Evolutionary conservation across 805 yeast genomes (phyloP).

Genomic region (Clavispora vitiphila): DNA sequence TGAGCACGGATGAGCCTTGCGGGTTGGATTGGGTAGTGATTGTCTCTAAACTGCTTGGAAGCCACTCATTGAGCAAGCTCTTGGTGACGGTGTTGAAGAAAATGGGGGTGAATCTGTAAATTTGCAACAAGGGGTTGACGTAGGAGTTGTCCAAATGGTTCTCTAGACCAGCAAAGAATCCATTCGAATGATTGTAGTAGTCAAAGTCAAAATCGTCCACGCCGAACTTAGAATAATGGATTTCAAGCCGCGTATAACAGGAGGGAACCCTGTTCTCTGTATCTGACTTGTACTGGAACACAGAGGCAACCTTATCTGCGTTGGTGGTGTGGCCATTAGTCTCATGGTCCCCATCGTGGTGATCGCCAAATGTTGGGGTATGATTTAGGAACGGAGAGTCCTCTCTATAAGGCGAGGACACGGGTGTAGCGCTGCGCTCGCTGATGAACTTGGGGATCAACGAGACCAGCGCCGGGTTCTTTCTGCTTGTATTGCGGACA

Average conservation of each 20-base stretch:
- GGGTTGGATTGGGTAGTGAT: constrained; percentile 24
- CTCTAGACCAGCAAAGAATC: constrained; percentile 70
- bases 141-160: constrained; percentile 76
- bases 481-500: constrained; percentile 8
- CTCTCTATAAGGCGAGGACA: constrained; percentile 7
- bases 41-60: constrained; percentile 36
- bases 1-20: constrained; percentile 51
- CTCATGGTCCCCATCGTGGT: constrained; percentile 10
- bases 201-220: constrained; percentile 91
- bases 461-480: constrained; percentile 9
- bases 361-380: constrained; percentile 7
- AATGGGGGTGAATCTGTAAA: constrained; percentile 72
- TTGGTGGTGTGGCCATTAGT: constrained; percentile 6
- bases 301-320: constrained; percentile 6
- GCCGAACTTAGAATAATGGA: constrained; percentile 84
- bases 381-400: constrained; percentile 9
- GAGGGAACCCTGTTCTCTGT: constrained; percentile 47
- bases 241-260: constrained; percentile 68
- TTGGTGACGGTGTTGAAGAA: constrained; percentile 61
- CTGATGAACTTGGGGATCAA: constrained; percentile 55
- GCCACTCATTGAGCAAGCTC: constrained; percentile 45
- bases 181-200: constrained; percentile 67
- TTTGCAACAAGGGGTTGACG: constrained; percentile 67
- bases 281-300: constrained; percentile 18
- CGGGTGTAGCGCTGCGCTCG: constrained; percentile 29